These are phyloP conservation scores for Teunomyces stri DNA, from an alignment of 805 yeast genomes.

Conservation along the genomic window DNA sequence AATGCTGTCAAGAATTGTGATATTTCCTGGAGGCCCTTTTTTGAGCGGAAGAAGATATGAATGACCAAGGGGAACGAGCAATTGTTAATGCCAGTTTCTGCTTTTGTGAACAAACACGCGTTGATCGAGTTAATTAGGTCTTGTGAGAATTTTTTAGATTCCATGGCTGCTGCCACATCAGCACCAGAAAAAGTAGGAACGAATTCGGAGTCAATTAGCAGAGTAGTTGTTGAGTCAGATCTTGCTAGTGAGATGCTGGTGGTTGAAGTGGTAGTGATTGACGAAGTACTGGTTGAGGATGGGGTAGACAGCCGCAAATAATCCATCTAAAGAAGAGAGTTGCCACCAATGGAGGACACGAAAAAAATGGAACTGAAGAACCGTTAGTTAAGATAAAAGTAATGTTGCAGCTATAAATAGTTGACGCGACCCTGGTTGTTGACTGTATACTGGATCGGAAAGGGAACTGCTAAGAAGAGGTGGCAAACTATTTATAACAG, in stretches of 20 bases:
- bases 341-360: slow-evolving; percentile 1
- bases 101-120: slow-evolving; percentile 8
- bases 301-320: neutral
- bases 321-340: neutral
- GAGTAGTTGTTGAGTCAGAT: neutral
- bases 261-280: neutral
- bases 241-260: neutral
- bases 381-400: slow-evolving; percentile 1
- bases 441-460: neutral
- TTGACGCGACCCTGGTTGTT: neutral
- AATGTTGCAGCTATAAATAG: neutral
- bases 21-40: neutral
- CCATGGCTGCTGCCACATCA: neutral
- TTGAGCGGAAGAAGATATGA: neutral
- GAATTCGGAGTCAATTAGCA: neutral
- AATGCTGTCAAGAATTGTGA: neutral
- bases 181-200: neutral
- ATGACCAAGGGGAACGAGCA: slow-evolving; percentile 8
- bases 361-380: neutral
- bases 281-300: neutral
- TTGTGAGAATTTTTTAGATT: neutral
- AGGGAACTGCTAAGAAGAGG: neutral
- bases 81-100: slow-evolving; percentile 1
- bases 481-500: neutral
- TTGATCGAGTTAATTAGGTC: slow-evolving; percentile 7